Base-by-base conservation (phyloP, 176 grass and related monocot species). In the Cenchrus fungigraminus region DNA sequence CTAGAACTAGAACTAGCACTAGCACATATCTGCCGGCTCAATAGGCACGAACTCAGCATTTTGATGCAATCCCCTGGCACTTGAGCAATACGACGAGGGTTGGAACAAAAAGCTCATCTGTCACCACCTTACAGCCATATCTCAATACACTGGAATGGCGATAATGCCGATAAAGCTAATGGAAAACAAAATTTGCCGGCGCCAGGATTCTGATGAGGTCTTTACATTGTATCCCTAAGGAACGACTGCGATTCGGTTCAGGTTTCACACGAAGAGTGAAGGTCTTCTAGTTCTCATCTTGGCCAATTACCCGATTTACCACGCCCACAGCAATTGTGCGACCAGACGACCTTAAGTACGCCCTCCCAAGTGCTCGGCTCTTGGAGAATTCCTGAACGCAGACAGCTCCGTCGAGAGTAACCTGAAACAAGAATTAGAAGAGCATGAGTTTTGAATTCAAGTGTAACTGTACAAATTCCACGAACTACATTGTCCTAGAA, bases 311-410 rank as follows among this genome's bases (percentile, higher is more conserved):
- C 67, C 66, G 66, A 11, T 59, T 90, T 53, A 98, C 89, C 0
- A 98, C 86, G 14, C 96, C 96, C 29, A 95, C 91, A 54, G 96
- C 96, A 1, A 98, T 83, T 1, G 96, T 98, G 60, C 77, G 91
- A 65, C 96, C 96, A 46, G 77, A 89, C 6, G 96, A 72, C 70
- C 96, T 84, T 42, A 98, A 88, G 69, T 94, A 98, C 50, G 81
- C 89, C 77, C 93, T 94, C 56, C 96, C 96, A 72, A 98, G 91
- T 67, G 93, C 86, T 70, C 85, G 77, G 76, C 89, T 86, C 95
- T 91, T 94, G 6, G 89, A 91, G 84, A 92, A 98, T 78, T 98
- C 91, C 75, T 95, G 87, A 29, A 92, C 91, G 65, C 96, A 98
- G 17, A 98, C 90, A 51, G 88, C 69, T 77, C 65, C 87, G 67